phyloP scores from a whole-genome alignment of 2,329 filamentous ascomycete species.

The Exophiala spinifera region DNA sequence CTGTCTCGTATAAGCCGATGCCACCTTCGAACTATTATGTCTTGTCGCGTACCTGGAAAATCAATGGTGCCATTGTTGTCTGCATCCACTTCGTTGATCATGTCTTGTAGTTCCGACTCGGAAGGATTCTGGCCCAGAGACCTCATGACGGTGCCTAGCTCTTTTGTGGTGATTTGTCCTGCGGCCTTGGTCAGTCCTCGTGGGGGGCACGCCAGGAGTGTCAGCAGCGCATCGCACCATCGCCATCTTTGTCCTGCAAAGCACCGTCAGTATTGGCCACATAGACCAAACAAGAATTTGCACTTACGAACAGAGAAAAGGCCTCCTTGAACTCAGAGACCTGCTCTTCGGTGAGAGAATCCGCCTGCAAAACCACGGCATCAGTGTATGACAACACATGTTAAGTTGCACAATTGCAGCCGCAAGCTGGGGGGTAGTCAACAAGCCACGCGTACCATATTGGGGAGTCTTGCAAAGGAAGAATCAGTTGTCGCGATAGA shows the following conservation, averaged over 20 bases:
- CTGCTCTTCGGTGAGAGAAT: conserved; percentile 99
- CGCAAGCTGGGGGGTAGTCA: not conserved
- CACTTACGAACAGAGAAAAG: conserved; percentile 98
- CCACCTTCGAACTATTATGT: not conserved
- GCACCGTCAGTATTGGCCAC: conserved; percentile 27
- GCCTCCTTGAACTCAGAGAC: conserved; percentile 99
- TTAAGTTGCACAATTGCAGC: conserved; percentile 15
- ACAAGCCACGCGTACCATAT: conserved; percentile 16
- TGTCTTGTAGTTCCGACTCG: conserved; percentile 85
- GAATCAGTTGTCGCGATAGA: not conserved
- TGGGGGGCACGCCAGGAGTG: not conserved
- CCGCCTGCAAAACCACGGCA: conserved; percentile 62
- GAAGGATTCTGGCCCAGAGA: conserved; percentile 86
- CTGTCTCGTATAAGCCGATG: conserved; percentile 44
- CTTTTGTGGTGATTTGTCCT: conserved; percentile 92
- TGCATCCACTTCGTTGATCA: conserved; percentile 91
- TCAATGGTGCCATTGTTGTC: conserved; percentile 93
- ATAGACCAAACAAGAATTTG: not conserved
- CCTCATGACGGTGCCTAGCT: conserved; percentile 86
- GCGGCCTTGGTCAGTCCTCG: conserved; percentile 12
- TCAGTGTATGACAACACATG: conserved; percentile 12
- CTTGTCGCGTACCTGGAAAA: conserved; percentile 68
- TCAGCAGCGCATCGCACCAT: conserved; percentile 62
- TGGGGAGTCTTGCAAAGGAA: conserved; percentile 3
- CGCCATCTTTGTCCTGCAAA: conserved; percentile 78